Evolutionary conservation across 2,329 filamentous ascomycete species (phyloP), one percentile per base, ranked within the genome.

Genomic region (Aspergillus ochraceoroseus): DNA sequence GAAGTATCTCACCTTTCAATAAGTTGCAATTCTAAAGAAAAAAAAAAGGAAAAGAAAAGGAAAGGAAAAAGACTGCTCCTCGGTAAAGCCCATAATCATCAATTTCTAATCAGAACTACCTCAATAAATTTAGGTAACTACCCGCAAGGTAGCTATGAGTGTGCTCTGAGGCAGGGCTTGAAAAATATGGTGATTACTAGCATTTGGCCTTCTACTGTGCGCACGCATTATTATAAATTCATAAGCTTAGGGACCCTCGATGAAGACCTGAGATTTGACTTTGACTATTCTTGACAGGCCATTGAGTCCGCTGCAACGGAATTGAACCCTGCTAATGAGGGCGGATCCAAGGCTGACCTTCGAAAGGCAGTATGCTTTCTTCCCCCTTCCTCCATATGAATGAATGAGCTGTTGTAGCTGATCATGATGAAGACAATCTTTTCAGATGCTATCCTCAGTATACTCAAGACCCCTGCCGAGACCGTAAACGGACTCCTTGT

Each of bases 121-220:
- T n/a, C n/a, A n/a, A n/a, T n/a, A n/a, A n/a, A n/a, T n/a, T n/a
- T n/a, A n/a, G n/a, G n/a, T n/a, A n/a, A n/a, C n/a, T n/a, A n/a
- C n/a, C n/a, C n/a, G 80, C 1, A 92, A 92, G 59, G 75, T 90
- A 2, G 85, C 73, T 30, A 94, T 94, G 87, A 84, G 78, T 54
- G 83, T 90, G 3, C 60, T 58, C 68, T 77, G 49, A 70, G 87
- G 20, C 74, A 88, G 51, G 80, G 75, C 0, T 73, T 76, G 51
- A 65, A 56, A 0, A 70, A 77, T 4, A 87, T 90, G 84, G 82
- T 84, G 7, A 80, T 92, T 40, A 87, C 82, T 0, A 85, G 83
- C 50, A 75, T 94, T 4, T 94, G 87, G 87, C 87, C 87, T 7
- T 86, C 86, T 3, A 76, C 73, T 19, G 83, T 85, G 65, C 52